A percentile compares a stretch with the other conserved stretches of the same genome.
These are phyloP conservation scores for Trichomonas gallinae DNA, from an alignment of 208 protist genomes.

Conservation along the genomic window DNA sequence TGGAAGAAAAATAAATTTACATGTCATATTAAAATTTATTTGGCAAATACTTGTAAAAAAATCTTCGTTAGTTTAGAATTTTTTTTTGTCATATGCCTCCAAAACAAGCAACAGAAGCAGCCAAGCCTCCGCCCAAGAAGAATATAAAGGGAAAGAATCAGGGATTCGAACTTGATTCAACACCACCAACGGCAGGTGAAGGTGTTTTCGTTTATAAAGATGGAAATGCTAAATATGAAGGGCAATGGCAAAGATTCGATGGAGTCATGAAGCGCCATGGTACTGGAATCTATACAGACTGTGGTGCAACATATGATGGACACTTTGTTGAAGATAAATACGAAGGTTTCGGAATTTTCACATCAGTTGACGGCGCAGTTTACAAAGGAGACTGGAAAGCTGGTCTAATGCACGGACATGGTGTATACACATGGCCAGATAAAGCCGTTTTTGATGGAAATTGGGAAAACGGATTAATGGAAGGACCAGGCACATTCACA, in stretches of 20 bases:
- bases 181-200: not conserved
- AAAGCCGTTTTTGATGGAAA: not conserved
- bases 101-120: not conserved
- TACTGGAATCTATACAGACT: constrained; percentile 14
- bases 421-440: not conserved
- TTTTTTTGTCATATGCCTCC: not conserved
- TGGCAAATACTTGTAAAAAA: too few species aligned
- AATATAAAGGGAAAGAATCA: not conserved
- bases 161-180: not conserved
- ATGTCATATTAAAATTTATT: too few species aligned
- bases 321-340: constrained; percentile 19
- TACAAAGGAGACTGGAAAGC: constrained; percentile 20
- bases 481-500: not conserved
- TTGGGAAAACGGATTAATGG: constrained; percentile 20
- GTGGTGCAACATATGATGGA: constrained; percentile 8
- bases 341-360: not conserved
- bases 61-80: too few species aligned
- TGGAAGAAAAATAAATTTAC: too few species aligned
- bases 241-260: constrained; percentile 7
- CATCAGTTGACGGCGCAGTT: not conserved
- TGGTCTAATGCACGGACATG: not conserved
- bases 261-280: not conserved
- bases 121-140: not conserved
- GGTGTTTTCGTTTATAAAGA: not conserved
- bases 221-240: constrained; percentile 12